Conservation (phyloP, 2,329 filamentous ascomycete species). For the Penicillium sp. region DNA sequence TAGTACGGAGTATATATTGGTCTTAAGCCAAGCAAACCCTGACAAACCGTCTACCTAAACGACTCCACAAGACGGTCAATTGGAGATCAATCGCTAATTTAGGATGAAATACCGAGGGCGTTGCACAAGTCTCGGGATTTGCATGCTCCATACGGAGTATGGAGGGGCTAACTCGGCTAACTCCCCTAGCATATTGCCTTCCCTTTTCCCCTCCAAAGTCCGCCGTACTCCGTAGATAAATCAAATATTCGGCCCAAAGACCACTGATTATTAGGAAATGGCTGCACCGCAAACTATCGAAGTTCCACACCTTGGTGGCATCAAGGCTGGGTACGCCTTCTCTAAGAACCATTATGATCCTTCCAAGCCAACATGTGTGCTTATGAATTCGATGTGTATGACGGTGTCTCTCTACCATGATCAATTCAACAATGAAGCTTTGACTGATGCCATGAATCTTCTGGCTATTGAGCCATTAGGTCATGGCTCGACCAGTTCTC, state of each 20-base stretch:
- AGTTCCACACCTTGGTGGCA: conserved; percentile 45
- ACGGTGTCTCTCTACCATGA: conserved; percentile 37
- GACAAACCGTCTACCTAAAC: background rate
- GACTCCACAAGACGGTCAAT: background rate
- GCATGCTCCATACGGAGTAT: background rate
- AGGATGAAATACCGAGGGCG: background rate
- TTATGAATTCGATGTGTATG: conserved; percentile 46
- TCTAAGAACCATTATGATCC: conserved; percentile 40
- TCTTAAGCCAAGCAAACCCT: background rate
- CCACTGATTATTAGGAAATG: conserved; percentile 8
- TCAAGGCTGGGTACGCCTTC: conserved; percentile 42
- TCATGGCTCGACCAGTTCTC: conserved; percentile 42
- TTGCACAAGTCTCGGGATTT: background rate
- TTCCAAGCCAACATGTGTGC: conserved; percentile 43
- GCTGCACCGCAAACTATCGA: conserved; percentile 27
- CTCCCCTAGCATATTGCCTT: background rate
- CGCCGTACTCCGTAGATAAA: background rate
- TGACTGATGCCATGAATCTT: conserved; percentile 40
- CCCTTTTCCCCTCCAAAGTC: background rate
- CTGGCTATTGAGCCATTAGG: conserved; percentile 47
- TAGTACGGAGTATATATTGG: no score
- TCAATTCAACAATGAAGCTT: conserved; percentile 30
- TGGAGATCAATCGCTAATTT: background rate
- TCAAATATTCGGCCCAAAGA: background rate
- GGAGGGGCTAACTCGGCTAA: background rate